A percentile compares a stretch with the other conserved stretches of the same genome.
These are phyloP conservation scores for Phaeophleospora eucalypticola DNA, from an alignment of 2,329 filamentous ascomycete genomes.

Conservation along the genomic window DNA sequence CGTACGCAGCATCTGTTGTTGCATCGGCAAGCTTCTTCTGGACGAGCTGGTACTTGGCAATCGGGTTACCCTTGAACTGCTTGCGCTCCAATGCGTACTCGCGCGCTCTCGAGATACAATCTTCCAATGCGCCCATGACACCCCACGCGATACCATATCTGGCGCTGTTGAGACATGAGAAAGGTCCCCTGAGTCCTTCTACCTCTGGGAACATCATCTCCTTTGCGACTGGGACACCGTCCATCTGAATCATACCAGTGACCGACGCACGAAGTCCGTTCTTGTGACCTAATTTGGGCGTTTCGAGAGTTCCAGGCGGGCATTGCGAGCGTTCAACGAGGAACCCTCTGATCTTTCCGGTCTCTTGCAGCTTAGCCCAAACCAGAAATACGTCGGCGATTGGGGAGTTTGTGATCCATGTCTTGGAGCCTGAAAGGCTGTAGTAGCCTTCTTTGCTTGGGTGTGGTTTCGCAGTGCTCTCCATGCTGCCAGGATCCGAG, in stretches of 20 bases:
- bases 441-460: conserved; percentile 79
- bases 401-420: conserved; percentile 93
- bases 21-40: conserved; percentile 98
- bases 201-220: conserved; percentile 92
- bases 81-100: conserved; percentile 87
- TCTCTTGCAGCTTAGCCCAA: conserved; percentile 89
- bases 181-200: conserved; percentile 82
- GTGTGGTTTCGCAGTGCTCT: conserved; percentile 78
- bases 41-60: conserved; percentile 93
- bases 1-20: conserved; percentile 82
- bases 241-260: conserved; percentile 96
- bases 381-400: conserved; percentile 81
- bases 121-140: conserved; percentile 88
- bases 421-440: conserved; percentile 76
- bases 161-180: conserved; percentile 90
- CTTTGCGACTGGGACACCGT: conserved; percentile 79
- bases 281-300: conserved; percentile 90
- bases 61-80: conserved; percentile 93
- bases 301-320: conserved; percentile 83
- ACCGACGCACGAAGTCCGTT: conserved; percentile 88
- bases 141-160: conserved; percentile 92
- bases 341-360: conserved; percentile 92
- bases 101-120: conserved; percentile 75
- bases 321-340: conserved; percentile 80
- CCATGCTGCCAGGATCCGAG: conserved; percentile 87